Evolutionary conservation across 352 stramenopile genomes (phyloP).

Genomic region (Blastocystis sp.): DNA sequence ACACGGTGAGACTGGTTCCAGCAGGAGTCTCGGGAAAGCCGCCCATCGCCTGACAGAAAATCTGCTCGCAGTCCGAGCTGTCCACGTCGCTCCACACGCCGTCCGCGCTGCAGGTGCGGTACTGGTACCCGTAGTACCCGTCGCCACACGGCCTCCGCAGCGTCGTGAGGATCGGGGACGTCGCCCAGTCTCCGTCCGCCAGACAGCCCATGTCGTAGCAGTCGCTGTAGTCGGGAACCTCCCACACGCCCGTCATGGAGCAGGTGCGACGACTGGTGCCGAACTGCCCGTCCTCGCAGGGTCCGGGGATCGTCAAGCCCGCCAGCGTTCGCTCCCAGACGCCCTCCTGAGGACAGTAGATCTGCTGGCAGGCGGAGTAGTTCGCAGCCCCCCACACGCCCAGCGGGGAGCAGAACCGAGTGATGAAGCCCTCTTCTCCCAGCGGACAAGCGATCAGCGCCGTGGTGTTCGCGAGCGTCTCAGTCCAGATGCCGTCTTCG

Average conservation of each 20-base stretch:
- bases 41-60: neutral
- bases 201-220: constrained; percentile 31
- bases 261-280: neutral
- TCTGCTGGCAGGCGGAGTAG: constrained; percentile 10
- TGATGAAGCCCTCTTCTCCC: constrained; percentile 2
- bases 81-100: constrained; percentile 33
- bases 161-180: neutral
- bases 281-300: constrained; percentile 12
- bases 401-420: neutral
- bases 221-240: constrained; percentile 1
- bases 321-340: constrained; percentile 47
- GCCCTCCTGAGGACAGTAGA: constrained; percentile 28
- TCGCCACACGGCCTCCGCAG: neutral
- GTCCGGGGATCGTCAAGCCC: constrained; percentile 32
- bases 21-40: neutral
- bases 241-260: neutral
- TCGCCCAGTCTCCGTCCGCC: neutral
- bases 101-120: neutral
- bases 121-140: constrained; percentile 31
- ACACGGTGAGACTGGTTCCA: neutral
- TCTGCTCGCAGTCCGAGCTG: neutral
- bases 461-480: neutral
- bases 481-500: neutral
- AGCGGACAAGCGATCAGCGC: neutral
- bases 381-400: constrained; percentile 42